A percentile compares a stretch with the other conserved stretches of the same genome.
Evolutionary conservation across 495 filamentous ascomycete genomes (phyloP).

Genomic region (Glarea lozoyensis): DNA sequence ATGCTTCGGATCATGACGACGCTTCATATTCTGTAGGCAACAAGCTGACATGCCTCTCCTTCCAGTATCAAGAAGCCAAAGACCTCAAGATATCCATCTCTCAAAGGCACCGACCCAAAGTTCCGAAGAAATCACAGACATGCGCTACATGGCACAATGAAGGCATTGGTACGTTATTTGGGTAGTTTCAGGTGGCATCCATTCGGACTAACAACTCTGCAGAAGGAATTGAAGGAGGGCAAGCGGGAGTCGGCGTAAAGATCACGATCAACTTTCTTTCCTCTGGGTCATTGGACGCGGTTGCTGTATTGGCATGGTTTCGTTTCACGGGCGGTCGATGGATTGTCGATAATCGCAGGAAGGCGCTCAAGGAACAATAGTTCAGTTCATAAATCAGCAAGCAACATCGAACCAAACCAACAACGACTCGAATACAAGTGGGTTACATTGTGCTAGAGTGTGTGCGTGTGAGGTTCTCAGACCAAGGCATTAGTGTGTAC

Average conservation of each 20-base stretch:
- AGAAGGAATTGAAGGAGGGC: slow-evolving; percentile 98
- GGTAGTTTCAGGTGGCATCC: background rate
- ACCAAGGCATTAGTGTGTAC: slow-evolving; percentile 99
- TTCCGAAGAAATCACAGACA: slow-evolving; percentile 99
- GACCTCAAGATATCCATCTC: slow-evolving; percentile 95
- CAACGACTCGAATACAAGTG: slow-evolving; percentile 4
- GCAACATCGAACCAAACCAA: slow-evolving; percentile 9
- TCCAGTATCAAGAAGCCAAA: slow-evolving; percentile 99
- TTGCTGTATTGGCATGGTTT: slow-evolving; percentile 13
- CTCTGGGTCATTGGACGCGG: slow-evolving; percentile 7
- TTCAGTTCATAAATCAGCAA: slow-evolving; percentile 16
- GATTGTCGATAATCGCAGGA: slow-evolving; percentile 6
- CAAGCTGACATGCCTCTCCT: slow-evolving; percentile 2
- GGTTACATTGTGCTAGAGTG: no score
- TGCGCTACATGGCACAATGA: slow-evolving; percentile 96
- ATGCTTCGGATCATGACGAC: no score
- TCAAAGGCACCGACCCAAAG: slow-evolving; percentile 98
- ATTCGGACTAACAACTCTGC: slow-evolving; percentile 19
- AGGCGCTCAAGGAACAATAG: slow-evolving; percentile 11
- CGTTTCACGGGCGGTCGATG: slow-evolving; percentile 11
- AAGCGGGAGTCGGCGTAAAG: slow-evolving; percentile 85
- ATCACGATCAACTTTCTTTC: slow-evolving; percentile 8
- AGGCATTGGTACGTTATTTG: slow-evolving; percentile 73
- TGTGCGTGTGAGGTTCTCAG: no score
- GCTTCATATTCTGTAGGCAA: no score